Conservation (phyloP, 768 basidiomycete species). For the Tricholoma flavovirens region DNA sequence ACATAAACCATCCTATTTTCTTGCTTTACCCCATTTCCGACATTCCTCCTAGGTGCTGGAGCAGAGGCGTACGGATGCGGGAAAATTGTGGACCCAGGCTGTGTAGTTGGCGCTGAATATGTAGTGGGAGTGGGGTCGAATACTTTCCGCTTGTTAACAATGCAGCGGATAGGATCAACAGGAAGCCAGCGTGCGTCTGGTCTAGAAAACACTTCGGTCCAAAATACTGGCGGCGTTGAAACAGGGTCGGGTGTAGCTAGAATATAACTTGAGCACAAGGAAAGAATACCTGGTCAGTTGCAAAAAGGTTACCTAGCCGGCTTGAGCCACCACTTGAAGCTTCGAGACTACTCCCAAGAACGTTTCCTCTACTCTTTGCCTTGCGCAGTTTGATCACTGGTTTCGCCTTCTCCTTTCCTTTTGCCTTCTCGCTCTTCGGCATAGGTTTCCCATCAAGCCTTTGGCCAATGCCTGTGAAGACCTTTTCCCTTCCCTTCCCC, state of each 20-base stretch:
- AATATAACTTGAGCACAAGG: neutral
- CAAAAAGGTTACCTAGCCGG: conserved; percentile 16
- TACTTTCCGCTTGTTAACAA: conserved; percentile 73
- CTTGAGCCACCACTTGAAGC: conserved; percentile 16
- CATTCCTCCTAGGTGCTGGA: conserved; percentile 7
- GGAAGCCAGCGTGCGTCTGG: conserved; percentile 90
- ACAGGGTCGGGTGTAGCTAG: conserved; percentile 46
- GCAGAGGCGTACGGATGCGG: conserved; percentile 17
- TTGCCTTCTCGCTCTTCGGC: conserved; percentile 42
- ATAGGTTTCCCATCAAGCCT: conserved; percentile 33
- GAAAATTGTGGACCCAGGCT: conserved; percentile 13
- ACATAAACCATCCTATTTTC: conserved; percentile 94
- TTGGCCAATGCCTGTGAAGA: conserved; percentile 35
- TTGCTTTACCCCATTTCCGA: conserved; percentile 23
- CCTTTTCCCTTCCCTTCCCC: conserved; percentile 23
- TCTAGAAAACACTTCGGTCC: conserved; percentile 95
- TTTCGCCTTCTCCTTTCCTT: conserved; percentile 52
- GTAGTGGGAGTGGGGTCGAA: conserved; percentile 62
- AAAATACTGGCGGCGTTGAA: conserved; percentile 79
- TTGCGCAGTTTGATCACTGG: conserved; percentile 57
- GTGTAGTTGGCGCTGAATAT: conserved; percentile 9
- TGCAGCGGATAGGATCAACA: conserved; percentile 79
- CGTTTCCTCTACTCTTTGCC: conserved; percentile 44
- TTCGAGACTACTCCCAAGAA: conserved; percentile 26
- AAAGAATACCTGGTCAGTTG: neutral